These are phyloP conservation scores for Nicotiana tabacum DNA, from an alignment of 257 asterid species.

Conservation along the genomic window DNA sequence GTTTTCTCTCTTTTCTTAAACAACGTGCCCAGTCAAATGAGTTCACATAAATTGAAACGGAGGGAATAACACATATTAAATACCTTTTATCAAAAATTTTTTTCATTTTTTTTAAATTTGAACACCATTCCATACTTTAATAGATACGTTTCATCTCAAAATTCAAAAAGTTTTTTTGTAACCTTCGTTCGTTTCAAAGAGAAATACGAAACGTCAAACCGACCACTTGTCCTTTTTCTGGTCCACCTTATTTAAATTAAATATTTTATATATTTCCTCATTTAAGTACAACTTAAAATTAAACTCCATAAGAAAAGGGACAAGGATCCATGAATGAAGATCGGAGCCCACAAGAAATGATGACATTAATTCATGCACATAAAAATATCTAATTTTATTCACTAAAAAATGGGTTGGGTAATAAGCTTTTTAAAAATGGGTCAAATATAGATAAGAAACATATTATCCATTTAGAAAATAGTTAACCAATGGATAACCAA, in stretches of 20 bases:
- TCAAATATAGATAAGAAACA: too few relatives aligned
- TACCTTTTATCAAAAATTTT: too few relatives aligned
- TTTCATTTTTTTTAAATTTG: too few relatives aligned
- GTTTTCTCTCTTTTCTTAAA: too few relatives aligned
- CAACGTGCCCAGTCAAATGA: too few relatives aligned
- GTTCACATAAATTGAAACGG: too few relatives aligned
- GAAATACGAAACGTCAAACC: slow-evolving; percentile 26
- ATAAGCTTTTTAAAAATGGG: too few relatives aligned
- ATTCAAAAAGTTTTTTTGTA: background rate
- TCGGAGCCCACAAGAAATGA: slow-evolving; percentile 19
- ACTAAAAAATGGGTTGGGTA: too few relatives aligned
- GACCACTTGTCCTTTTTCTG: slow-evolving; percentile 31
- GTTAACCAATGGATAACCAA: too few relatives aligned
- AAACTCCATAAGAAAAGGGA: slow-evolving; percentile 4
- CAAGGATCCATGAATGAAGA: slow-evolving; percentile 25
- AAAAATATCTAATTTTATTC: too few relatives aligned
- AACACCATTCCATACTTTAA: background rate
- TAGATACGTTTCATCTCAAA: background rate
- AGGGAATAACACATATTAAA: too few relatives aligned
- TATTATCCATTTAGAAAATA: too few relatives aligned
- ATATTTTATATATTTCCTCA: background rate
- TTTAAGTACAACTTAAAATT: background rate
- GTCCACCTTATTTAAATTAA: background rate
- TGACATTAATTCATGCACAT: background rate
- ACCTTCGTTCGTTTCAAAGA: background rate